phyloP scores from a whole-genome alignment of 148 eudicot genomes.

The Oxyria digyna region DNA sequence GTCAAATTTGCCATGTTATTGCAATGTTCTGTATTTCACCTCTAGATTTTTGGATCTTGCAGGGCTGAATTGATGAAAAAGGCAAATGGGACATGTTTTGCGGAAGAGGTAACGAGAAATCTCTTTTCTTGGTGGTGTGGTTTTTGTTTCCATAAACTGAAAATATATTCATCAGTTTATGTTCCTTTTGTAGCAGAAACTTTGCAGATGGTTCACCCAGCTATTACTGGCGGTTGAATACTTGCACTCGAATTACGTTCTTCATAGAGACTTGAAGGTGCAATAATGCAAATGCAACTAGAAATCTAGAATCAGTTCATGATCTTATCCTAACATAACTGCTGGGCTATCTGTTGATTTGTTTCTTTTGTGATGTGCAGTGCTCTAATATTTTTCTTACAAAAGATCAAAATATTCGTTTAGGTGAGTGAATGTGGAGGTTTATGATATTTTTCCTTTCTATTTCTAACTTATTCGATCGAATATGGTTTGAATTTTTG shows the following conservation, averaged over 20 bases:
- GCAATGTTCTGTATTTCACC: constrained; percentile 4
- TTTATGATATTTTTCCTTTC: background rate
- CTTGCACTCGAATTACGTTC: constrained; percentile 83
- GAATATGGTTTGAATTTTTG: background rate
- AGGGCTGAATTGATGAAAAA: constrained; percentile 97
- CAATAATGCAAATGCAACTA: constrained; percentile 11
- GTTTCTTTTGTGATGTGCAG: constrained; percentile 33
- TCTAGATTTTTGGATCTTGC: constrained; percentile 10
- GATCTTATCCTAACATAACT: constrained; percentile 1
- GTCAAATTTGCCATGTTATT: background rate
- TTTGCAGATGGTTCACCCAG: constrained; percentile 89
- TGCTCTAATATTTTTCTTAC: constrained; percentile 98
- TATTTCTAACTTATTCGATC: background rate
- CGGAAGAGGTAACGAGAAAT: constrained; percentile 59
- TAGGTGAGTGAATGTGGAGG: constrained; percentile 39
- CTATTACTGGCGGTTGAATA: constrained; percentile 88
- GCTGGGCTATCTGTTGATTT: background rate
- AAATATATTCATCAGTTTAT: background rate
- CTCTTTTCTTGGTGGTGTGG: background rate
- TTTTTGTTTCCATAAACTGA: background rate
- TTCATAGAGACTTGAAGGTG: constrained; percentile 95
- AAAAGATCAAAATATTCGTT: constrained; percentile 83
- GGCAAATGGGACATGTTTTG: constrained; percentile 62
- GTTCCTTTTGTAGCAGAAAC: constrained; percentile 36
- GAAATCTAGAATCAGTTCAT: constrained; percentile 2